A percentile compares a stretch with the other conserved stretches of the same genome.
Evolutionary conservation across 306 rosid species (phyloP).

Genomic region (Cucumis hystrix): DNA sequence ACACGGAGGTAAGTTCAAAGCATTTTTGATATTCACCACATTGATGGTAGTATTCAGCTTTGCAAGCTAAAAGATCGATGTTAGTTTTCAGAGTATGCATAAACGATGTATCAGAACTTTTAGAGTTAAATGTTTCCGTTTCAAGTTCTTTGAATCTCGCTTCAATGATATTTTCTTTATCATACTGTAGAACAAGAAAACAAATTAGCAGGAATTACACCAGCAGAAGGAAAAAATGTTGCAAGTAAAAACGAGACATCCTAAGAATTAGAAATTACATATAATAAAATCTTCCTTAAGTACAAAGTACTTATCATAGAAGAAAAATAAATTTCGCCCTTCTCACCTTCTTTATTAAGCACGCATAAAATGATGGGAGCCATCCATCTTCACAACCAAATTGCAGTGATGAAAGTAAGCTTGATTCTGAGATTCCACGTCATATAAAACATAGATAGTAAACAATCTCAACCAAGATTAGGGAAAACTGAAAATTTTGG

Average conservation of each 20-base stretch:
- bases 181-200: constrained; percentile 42
- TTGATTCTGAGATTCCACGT: constrained; percentile 46
- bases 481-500: not conserved
- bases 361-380: constrained; percentile 86
- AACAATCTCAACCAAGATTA: not conserved
- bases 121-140: constrained; percentile 51
- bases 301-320: constrained; percentile 5
- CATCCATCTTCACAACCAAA: constrained; percentile 87
- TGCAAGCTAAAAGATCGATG: constrained; percentile 86
- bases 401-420: constrained; percentile 70
- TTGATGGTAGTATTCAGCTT: constrained; percentile 95
- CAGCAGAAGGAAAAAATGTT: not conserved
- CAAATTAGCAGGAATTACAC: constrained; percentile 6
- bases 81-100: constrained; percentile 53
- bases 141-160: constrained; percentile 80
- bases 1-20: constrained; percentile 80
- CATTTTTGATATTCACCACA: constrained; percentile 96
- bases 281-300: not conserved
- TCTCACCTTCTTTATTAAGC: constrained; percentile 79
- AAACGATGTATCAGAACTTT: constrained; percentile 49
- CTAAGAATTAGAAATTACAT: not conserved
- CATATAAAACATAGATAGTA: constrained; percentile 6
- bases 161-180: constrained; percentile 70
- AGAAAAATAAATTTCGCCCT: constrained; percentile 6
- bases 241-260: not conserved